Conservation (phyloP, 805 yeast species). For the Candida yuanshanica region DNA sequence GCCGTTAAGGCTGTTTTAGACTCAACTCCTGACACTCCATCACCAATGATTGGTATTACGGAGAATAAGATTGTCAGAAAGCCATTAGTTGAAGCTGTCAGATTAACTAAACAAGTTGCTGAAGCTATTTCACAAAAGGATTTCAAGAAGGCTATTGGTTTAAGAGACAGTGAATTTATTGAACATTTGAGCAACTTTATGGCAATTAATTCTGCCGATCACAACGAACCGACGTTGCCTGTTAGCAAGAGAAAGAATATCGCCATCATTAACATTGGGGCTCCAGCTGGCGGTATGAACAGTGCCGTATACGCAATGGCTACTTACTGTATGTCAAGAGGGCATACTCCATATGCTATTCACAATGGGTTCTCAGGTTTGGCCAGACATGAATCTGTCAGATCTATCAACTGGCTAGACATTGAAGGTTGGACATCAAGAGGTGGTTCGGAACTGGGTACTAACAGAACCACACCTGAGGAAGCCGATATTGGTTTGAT, state of each 20-base stretch:
- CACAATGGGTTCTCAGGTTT: constrained; percentile 73
- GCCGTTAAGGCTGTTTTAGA: constrained; percentile 74
- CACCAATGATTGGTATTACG: constrained; percentile 70
- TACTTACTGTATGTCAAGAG: constrained; percentile 66
- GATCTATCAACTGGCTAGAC: constrained; percentile 58
- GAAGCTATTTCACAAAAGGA: constrained; percentile 58
- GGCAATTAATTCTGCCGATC: constrained; percentile 64
- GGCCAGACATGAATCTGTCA: constrained; percentile 55
- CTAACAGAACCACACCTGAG: constrained; percentile 65
- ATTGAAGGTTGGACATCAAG: constrained; percentile 66
- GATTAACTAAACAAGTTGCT: constrained; percentile 66
- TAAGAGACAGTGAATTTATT: constrained; percentile 66
- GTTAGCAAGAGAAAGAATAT: constrained; percentile 49
- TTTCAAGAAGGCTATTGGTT: constrained; percentile 62
- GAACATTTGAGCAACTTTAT: constrained; percentile 60
- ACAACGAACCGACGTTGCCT: constrained; percentile 55
- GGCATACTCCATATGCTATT: constrained; percentile 67
- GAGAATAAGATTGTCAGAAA: constrained; percentile 66
- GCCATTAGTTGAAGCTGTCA: constrained; percentile 70
- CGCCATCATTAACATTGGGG: constrained; percentile 73
- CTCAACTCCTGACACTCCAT: constrained; percentile 62
- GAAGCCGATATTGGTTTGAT: constrained; percentile 63
- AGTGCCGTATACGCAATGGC: constrained; percentile 75
- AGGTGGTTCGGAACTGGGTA: constrained; percentile 83
- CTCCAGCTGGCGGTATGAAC: constrained; percentile 75